phyloP scores from a whole-genome alignment of 352 stramenopile genomes.

The Phytophthora megakarya region DNA sequence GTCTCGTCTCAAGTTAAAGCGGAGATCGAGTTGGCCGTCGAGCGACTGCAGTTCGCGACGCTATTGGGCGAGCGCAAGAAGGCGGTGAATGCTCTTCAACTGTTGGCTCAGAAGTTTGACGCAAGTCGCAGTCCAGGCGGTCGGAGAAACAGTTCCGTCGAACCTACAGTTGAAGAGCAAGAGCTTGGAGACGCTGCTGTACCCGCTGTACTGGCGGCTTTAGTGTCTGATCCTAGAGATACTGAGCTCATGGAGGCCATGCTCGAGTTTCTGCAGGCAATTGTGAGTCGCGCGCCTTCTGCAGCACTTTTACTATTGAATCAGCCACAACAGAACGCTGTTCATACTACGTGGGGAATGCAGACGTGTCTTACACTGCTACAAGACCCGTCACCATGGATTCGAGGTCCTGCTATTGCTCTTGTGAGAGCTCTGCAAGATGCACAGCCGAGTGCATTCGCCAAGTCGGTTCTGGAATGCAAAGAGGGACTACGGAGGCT shows the following conservation, averaged over 20 bases:
- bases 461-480: constrained; percentile 51
- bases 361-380: constrained; percentile 72
- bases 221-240: constrained; percentile 77
- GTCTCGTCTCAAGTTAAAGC: constrained; percentile 8
- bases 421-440: constrained; percentile 69
- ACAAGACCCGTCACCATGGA: constrained; percentile 82
- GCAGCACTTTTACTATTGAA: constrained; percentile 50
- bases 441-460: constrained; percentile 52
- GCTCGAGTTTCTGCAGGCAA: constrained; percentile 69
- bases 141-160: constrained; percentile 6
- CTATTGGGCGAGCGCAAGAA: constrained; percentile 77
- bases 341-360: constrained; percentile 46
- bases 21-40: constrained; percentile 60
- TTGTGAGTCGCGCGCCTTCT: constrained; percentile 46
- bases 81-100: constrained; percentile 51
- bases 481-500: constrained; percentile 73
- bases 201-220: constrained; percentile 58
- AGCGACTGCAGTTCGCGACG: constrained; percentile 76
- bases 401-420: constrained; percentile 67
- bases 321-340: constrained; percentile 10
- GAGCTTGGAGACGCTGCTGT: constrained; percentile 48
- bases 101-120: constrained; percentile 38
- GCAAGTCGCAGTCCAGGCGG: background rate
- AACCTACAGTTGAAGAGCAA: constrained; percentile 40
- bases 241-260: constrained; percentile 88